Percentiles rank a stretch among this genome's conserved stretches.
phyloP scores from a whole-genome alignment of 305 asterid genomes.

The Nicotiana rustica region DNA sequence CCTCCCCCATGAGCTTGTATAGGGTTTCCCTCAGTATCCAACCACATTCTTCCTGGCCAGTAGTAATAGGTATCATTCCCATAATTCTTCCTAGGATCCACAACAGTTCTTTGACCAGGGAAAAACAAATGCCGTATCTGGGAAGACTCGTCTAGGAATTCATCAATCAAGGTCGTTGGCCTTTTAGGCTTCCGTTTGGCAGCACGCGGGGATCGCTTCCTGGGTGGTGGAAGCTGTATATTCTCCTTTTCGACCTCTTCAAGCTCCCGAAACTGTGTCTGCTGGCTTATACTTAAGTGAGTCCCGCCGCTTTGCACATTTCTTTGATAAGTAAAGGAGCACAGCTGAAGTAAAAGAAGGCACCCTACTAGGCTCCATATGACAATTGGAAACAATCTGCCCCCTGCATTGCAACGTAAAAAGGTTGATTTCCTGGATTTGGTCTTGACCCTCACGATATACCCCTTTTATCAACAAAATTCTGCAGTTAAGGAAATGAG shows the following conservation, averaged over 20 bases:
- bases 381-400: slow-evolving; percentile 53
- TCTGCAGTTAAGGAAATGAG: slow-evolving; percentile 55
- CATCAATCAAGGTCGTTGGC: slow-evolving; percentile 72
- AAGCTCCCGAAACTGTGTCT: slow-evolving; percentile 57
- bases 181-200: slow-evolving; percentile 75
- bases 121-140: slow-evolving; percentile 76
- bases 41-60: slow-evolving; percentile 83
- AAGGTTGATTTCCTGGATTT: slow-evolving; percentile 68
- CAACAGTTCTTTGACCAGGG: slow-evolving; percentile 58
- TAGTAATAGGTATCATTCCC: slow-evolving; percentile 64
- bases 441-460: slow-evolving; percentile 70
- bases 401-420: slow-evolving; percentile 82
- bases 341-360: slow-evolving; percentile 67
- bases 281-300: slow-evolving; percentile 42
- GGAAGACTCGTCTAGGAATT: slow-evolving; percentile 87
- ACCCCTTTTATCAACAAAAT: slow-evolving; percentile 55
- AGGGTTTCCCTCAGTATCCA: slow-evolving; percentile 90
- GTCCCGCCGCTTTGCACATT: slow-evolving; percentile 44
- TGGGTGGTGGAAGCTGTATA: slow-evolving; percentile 74
- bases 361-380: slow-evolving; percentile 71
- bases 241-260: slow-evolving; percentile 82
- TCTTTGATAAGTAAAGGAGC: slow-evolving; percentile 53
- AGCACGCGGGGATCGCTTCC: slow-evolving; percentile 80
- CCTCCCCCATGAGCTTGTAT: slow-evolving; percentile 99
- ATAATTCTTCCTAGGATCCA: slow-evolving; percentile 60